Base-by-base conservation (phyloP, 169 alveolate genomes). In the Eimeria praecox region DNA sequence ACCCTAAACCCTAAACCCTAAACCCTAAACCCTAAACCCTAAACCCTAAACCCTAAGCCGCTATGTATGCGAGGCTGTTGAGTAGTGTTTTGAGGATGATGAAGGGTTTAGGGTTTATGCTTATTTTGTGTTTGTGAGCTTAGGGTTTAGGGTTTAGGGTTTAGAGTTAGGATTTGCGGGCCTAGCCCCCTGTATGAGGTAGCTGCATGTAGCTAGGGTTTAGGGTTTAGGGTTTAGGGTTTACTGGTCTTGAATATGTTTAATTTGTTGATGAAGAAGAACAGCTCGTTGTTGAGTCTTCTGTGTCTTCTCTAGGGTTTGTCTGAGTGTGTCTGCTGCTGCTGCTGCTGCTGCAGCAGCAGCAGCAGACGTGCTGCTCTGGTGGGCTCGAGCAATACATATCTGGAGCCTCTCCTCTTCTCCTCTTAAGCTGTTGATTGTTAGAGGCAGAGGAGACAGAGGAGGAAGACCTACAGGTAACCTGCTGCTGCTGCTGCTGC, bases 401-500 rank as follows among this genome's bases (percentile, higher is more conserved):
- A 78, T 9, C 12, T 78, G 40, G 6, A 78, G 56, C 33, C 89
- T 5, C 30, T 38, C 38, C 62, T 78, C 62, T 44, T 42, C 56
- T 38, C 64, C 62, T 30, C 46, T 56, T 16, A 78, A 44, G 22
- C n/a, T 62, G 3, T 10, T 33, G 8, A 78, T 24, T 3, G 44
- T 9, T n/a, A 38, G 33, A 18, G 89, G 89, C 5, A 78, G 30
- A 16, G 89, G 64, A 78, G 89, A 10, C 38, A 78, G 64, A 4
- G 56, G 64, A 12, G 89, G 89, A 33, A 78, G 64, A 33, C 22
- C 44, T 27, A 4, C 22, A n/a, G n/a, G n/a, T 78, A 18, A 8
- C 10, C 89, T 38, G 64, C 89, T 42, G 89, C 64, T 78, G 64
- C 89, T 78, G 64, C 89, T 44, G 89, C 89, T 78, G 89, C 89